A percentile compares a stretch with the other conserved stretches of the same genome.
These are phyloP conservation scores for Sungouiella blattae DNA, from an alignment of 805 yeast species.

Conservation along the genomic window DNA sequence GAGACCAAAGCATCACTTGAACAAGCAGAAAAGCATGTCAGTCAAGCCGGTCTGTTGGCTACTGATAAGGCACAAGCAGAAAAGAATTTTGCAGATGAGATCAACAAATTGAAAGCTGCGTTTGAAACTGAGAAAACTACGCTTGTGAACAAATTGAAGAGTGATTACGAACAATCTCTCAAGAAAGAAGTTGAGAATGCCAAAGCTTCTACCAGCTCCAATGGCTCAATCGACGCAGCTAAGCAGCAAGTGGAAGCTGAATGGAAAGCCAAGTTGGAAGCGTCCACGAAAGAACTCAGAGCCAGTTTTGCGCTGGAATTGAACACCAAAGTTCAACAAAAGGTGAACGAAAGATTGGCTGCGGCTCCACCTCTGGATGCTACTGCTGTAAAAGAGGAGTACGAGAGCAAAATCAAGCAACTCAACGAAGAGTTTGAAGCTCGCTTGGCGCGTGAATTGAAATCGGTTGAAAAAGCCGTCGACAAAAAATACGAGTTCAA, in stretches of 20 bases:
- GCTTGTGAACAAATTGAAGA: constrained; percentile 15
- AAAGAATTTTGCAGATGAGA: constrained; percentile 7
- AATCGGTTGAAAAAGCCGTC: constrained; percentile 46
- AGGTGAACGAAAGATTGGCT: constrained; percentile 17
- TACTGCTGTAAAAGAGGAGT: constrained; percentile 8
- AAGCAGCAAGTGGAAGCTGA: constrained; percentile 26
- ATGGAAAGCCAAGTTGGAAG: constrained; percentile 18
- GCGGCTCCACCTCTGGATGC: constrained; percentile 1
- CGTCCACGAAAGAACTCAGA: constrained; percentile 16
- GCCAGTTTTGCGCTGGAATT: constrained; percentile 37
- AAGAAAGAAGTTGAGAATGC: constrained; percentile 32
- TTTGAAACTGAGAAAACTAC: constrained; percentile 18
- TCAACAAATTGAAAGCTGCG: constrained; percentile 11
- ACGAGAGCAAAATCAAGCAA: constrained; percentile 18
- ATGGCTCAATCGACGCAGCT: constrained; percentile 4
- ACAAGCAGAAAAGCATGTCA: background rate
- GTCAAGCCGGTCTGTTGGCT: constrained; percentile 17
- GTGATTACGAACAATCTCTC: constrained; percentile 20
- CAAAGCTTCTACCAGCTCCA: constrained; percentile 9
- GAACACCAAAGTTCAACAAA: constrained; percentile 5
- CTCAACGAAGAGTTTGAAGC: constrained; percentile 20
- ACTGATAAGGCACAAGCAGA: constrained; percentile 6
- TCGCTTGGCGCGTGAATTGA: constrained; percentile 19
- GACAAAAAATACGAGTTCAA: constrained; percentile 59
- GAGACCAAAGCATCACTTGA: constrained; percentile 10